phyloP scores from a whole-genome alignment of 176 grass and related monocot species.

The Oryza nivara region DNA sequence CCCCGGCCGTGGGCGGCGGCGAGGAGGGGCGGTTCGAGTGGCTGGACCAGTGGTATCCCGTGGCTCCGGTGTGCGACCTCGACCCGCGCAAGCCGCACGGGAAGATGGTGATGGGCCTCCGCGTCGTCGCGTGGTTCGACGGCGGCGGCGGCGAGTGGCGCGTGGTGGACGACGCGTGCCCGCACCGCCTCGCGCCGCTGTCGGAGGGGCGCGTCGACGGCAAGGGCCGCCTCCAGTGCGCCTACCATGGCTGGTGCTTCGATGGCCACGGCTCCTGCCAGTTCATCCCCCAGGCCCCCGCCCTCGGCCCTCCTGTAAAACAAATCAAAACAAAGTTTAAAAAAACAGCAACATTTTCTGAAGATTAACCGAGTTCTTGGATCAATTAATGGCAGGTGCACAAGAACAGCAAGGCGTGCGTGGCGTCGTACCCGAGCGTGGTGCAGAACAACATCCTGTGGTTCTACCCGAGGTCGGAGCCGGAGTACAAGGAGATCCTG shows the following conservation, averaged over 20 bases:
- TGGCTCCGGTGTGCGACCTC: constrained; percentile 78
- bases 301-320: constrained; percentile 59
- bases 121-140: constrained; percentile 84
- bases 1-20: not conserved
- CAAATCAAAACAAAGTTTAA: too few relatives aligned
- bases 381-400: constrained; percentile 54
- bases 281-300: constrained; percentile 85
- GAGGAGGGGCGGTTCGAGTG: constrained; percentile 58
- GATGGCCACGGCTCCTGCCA: constrained; percentile 78
- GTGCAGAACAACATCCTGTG: constrained; percentile 85
- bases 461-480: constrained; percentile 77
- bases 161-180: constrained; percentile 87
- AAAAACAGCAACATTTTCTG: too few relatives aligned
- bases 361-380: not conserved
- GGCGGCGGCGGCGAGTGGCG: constrained; percentile 58
- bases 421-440: constrained; percentile 74
- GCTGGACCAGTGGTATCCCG: constrained; percentile 87
- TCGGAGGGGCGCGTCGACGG: constrained; percentile 87
- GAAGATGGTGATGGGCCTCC: constrained; percentile 81
- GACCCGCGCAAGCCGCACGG: constrained; percentile 73
- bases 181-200: constrained; percentile 89
- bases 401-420: constrained; percentile 72
- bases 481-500: constrained; percentile 57
- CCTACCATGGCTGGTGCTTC: constrained; percentile 98
- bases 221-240: constrained; percentile 83